A percentile compares a stretch with the other conserved stretches of the same genome.
phyloP scores from a whole-genome alignment of 1,139 yeast species.

The Blastobotrys aristatus region DNA sequence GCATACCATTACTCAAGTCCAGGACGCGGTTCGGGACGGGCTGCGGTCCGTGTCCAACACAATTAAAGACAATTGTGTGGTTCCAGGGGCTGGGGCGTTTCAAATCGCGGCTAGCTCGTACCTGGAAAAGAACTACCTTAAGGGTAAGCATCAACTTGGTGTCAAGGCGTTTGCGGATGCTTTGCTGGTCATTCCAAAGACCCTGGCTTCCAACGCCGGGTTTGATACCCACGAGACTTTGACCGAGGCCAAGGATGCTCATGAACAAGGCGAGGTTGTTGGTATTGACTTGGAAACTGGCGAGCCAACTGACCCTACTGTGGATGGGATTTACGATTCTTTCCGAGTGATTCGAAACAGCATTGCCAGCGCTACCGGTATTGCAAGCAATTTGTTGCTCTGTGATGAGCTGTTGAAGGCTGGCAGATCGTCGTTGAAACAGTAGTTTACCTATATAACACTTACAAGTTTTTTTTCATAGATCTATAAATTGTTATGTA shows the following conservation, averaged over 20 bases:
- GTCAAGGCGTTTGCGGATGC: constrained; percentile 93
- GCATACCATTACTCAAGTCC: constrained; percentile 83
- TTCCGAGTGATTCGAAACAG: constrained; percentile 92
- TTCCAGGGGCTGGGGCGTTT: constrained; percentile 98
- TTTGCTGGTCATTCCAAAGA: constrained; percentile 83
- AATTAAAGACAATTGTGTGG: constrained; percentile 72
- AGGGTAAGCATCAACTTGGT: constrained; percentile 88
- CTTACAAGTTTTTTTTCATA: background rate
- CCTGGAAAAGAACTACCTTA: constrained; percentile 48
- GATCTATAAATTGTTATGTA: too few relatives aligned
- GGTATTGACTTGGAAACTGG: constrained; percentile 91
- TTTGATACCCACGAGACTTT: constrained; percentile 88
- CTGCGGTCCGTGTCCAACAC: constrained; percentile 92
- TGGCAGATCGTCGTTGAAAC: constrained; percentile 85
- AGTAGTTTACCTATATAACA: constrained; percentile 26
- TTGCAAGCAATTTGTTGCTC: constrained; percentile 82
- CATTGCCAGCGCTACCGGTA: constrained; percentile 86
- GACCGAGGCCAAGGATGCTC: constrained; percentile 86
- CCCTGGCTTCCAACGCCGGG: constrained; percentile 89
- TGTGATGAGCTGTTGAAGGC: constrained; percentile 97
- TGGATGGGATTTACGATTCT: constrained; percentile 96
- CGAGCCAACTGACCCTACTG: constrained; percentile 91
- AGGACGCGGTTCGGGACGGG: constrained; percentile 97
- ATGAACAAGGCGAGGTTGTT: constrained; percentile 72
- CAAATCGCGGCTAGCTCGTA: constrained; percentile 77